Evolutionary conservation across 1,284 basidiomycete species (phyloP).

Genomic region (Singerocomus inundabilis): DNA sequence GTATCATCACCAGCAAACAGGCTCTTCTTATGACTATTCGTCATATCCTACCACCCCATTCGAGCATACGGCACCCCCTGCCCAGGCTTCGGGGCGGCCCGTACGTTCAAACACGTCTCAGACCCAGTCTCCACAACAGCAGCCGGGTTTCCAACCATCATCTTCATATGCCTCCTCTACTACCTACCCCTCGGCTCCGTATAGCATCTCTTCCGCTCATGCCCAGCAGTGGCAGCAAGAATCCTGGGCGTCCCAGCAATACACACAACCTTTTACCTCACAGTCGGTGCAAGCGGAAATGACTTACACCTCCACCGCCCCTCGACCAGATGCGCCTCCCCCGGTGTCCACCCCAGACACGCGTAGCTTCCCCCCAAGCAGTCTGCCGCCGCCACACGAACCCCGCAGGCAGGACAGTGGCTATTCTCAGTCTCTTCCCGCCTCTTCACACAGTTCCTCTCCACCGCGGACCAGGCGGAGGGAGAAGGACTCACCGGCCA

Average conservation of each 20-base stretch:
- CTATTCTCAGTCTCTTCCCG: conserved; percentile 28
- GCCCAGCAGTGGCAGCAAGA: conserved; percentile 37
- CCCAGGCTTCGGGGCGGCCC: conserved; percentile 35
- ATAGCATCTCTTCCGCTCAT: conserved; percentile 31
- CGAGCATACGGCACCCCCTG: conserved; percentile 37
- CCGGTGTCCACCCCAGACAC: conserved; percentile 27
- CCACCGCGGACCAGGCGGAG: conserved; percentile 33
- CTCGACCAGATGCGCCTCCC: conserved; percentile 31
- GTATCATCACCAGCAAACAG: conserved; percentile 48
- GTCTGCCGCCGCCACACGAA: conserved; percentile 26
- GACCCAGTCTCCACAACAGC: conserved; percentile 39
- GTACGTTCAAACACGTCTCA: conserved; percentile 39
- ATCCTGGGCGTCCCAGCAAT: conserved; percentile 36
- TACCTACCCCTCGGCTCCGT: conserved; percentile 28
- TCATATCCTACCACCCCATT: conserved; percentile 43
- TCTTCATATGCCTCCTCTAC: conserved; percentile 31
- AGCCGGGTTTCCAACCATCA: conserved; percentile 27
- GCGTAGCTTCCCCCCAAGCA: conserved; percentile 28
- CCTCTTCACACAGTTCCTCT: conserved; percentile 29
- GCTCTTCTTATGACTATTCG: conserved; percentile 50
- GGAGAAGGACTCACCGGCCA: conserved; percentile 37
- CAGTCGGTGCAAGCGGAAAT: conserved; percentile 31
- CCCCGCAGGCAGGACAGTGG: conserved; percentile 35
- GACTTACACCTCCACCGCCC: conserved; percentile 35
- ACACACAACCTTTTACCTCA: conserved; percentile 31